Percentiles rank a stretch among this genome's conserved stretches.
These are phyloP conservation scores for Tricholomella constricta DNA, from an alignment of 768 basidiomycete genomes.

Conservation along the genomic window DNA sequence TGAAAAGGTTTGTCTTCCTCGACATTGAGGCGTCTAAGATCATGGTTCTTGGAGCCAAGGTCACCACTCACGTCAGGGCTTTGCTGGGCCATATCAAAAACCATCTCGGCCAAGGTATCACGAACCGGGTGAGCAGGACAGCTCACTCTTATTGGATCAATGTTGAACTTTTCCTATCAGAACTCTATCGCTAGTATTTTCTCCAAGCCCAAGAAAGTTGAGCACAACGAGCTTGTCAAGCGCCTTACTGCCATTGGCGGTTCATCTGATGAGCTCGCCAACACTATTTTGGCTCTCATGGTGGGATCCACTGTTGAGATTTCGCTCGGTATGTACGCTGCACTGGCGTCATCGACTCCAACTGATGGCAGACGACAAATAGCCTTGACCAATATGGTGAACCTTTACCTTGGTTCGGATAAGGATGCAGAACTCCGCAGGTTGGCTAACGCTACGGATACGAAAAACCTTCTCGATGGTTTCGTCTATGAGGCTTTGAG, in stretches of 20 bases:
- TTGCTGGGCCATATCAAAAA: slow-evolving; percentile 59
- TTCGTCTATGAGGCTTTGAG: slow-evolving; percentile 71
- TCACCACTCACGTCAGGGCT: slow-evolving; percentile 52
- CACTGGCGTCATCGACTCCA: background rate
- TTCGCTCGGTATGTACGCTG: slow-evolving; percentile 53
- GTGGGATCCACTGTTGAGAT: slow-evolving; percentile 69
- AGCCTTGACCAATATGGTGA: slow-evolving; percentile 69
- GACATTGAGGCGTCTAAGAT: slow-evolving; percentile 62
- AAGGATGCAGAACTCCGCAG: slow-evolving; percentile 39
- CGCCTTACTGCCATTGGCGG: slow-evolving; percentile 57
- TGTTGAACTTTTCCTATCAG: slow-evolving; percentile 34
- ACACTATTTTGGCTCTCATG: slow-evolving; percentile 71
- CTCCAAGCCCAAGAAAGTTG: slow-evolving; percentile 42
- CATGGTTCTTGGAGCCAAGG: slow-evolving; percentile 54
- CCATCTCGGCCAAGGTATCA: slow-evolving; percentile 42
- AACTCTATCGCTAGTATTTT: slow-evolving; percentile 46
- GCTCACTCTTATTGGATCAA: background rate
- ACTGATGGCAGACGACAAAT: background rate
- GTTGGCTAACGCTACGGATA: slow-evolving; percentile 31
- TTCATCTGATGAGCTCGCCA: slow-evolving; percentile 62
- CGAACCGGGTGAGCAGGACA: slow-evolving; percentile 42
- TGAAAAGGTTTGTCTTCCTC: slow-evolving; percentile 70
- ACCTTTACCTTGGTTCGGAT: slow-evolving; percentile 61
- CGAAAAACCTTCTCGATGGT: slow-evolving; percentile 46
- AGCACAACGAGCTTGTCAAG: slow-evolving; percentile 55